Conservation (phyloP, 257 asterid species). For the Plectranthus barbatus region DNA sequence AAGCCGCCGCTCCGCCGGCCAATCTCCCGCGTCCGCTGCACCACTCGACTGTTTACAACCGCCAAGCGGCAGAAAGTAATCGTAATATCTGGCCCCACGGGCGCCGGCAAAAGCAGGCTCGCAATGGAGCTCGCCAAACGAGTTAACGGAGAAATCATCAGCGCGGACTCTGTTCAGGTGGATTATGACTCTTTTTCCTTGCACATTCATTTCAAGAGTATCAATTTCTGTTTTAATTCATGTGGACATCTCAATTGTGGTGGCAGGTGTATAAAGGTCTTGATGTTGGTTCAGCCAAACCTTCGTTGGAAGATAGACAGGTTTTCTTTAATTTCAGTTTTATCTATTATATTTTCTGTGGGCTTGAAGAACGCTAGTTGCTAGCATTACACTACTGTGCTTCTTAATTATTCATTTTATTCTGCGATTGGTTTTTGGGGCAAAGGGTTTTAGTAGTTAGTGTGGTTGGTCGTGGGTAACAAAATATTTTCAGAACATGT, state of each 20-base stretch:
- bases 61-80: conserved; percentile 53
- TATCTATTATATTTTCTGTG: neutral
- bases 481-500: neutral
- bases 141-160: conserved; percentile 83
- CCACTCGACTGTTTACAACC: conserved; percentile 26
- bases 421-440: neutral
- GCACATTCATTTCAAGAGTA: neutral
- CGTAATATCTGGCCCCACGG: conserved; percentile 93
- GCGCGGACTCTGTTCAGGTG: conserved; percentile 97
- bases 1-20: no score
- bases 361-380: neutral
- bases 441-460: neutral
- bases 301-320: conserved; percentile 63
- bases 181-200: neutral
- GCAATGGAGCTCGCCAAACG: conserved; percentile 79
- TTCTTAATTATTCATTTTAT: neutral
- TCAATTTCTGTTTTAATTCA: neutral
- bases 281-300: conserved; percentile 92
- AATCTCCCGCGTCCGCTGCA: conserved; percentile 19
- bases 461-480: neutral
- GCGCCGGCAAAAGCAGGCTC: conserved; percentile 93
- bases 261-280: conserved; percentile 84
- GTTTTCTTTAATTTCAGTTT: conserved; percentile 21
- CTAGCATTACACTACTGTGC: neutral
- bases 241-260: neutral